Evolutionary conservation across 1,284 basidiomycete genomes (phyloP).

Genomic region (Rhodotorula mucilaginosa): DNA sequence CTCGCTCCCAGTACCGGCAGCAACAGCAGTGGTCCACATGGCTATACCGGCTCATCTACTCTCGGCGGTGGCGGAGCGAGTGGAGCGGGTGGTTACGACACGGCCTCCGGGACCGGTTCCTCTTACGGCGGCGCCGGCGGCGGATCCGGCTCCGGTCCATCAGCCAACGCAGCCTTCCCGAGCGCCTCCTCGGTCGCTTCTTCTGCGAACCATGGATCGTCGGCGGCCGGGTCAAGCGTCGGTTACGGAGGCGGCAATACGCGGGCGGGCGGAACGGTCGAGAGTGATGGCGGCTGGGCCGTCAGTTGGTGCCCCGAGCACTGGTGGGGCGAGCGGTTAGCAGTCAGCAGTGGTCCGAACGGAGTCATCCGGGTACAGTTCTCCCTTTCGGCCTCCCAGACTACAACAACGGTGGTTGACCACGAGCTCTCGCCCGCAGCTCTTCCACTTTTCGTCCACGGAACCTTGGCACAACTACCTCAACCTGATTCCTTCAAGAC

Average conservation of each 20-base stretch:
- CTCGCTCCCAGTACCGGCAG: conserved; percentile 15
- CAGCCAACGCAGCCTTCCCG: conserved; percentile 1
- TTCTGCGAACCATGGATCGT: neutral
- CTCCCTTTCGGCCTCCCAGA: conserved; percentile 25
- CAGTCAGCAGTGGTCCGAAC: conserved; percentile 66
- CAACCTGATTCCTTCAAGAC: conserved; percentile 45
- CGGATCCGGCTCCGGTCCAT: neutral
- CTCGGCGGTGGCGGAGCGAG: neutral
- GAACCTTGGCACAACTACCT: conserved; percentile 46
- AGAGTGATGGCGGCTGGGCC: conserved; percentile 84
- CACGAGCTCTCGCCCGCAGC: conserved; percentile 42
- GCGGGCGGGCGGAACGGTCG: conserved; percentile 32
- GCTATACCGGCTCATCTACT: neutral
- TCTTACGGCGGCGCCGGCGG: neutral
- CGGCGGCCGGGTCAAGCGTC: neutral
- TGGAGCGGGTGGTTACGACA: neutral
- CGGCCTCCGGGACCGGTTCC: neutral
- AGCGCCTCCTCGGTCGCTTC: neutral
- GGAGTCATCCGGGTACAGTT: conserved; percentile 67
- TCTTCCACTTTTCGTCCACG: conserved; percentile 50
- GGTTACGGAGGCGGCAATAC: neutral
- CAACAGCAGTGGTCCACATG: neutral
- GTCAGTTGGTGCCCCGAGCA: conserved; percentile 89
- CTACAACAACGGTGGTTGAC: neutral
- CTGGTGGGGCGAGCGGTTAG: conserved; percentile 87